A percentile compares a stretch with the other conserved stretches of the same genome.
These are phyloP conservation scores for Moesziomyces aphidis DNA, from an alignment of 1,284 basidiomycete genomes.

Conservation along the genomic window DNA sequence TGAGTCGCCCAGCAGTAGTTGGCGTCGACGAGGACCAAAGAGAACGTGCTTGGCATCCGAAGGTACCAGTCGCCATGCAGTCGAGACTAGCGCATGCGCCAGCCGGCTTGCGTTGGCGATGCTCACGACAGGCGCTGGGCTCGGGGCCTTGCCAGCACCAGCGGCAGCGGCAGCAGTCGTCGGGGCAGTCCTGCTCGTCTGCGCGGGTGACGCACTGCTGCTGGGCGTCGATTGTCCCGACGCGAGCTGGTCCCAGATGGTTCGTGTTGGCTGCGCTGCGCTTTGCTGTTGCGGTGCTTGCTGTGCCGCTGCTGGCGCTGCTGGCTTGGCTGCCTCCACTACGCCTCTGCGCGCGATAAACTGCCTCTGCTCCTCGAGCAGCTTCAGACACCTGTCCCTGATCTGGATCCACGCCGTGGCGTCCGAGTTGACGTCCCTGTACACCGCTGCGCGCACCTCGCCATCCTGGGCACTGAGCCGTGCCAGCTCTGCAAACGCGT, in stretches of 20 bases:
- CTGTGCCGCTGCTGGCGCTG: neutral
- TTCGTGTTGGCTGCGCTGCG: conserved; percentile 5
- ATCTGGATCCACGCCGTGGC: conserved; percentile 43
- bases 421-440: conserved; percentile 48
- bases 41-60: conserved; percentile 55
- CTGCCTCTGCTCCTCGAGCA: conserved; percentile 33
- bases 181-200: neutral
- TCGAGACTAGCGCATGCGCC: neutral
- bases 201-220: neutral
- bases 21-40: conserved; percentile 34
- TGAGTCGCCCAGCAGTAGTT: conserved; percentile 20
- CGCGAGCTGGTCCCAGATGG: conserved; percentile 42
- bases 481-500: conserved; percentile 48
- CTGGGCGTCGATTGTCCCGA: conserved; percentile 21
- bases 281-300: conserved; percentile 12
- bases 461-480: conserved; percentile 32
- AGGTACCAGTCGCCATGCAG: conserved; percentile 29
- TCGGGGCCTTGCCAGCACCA: neutral
- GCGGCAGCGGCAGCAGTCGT: neutral
- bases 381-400: conserved; percentile 32
- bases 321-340: neutral
- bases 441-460: conserved; percentile 34
- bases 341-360: conserved; percentile 23
- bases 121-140: conserved; percentile 9
- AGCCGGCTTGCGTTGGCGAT: neutral